phyloP scores from a whole-genome alignment of 345 rosid species.

The Corchorus capsularis region DNA sequence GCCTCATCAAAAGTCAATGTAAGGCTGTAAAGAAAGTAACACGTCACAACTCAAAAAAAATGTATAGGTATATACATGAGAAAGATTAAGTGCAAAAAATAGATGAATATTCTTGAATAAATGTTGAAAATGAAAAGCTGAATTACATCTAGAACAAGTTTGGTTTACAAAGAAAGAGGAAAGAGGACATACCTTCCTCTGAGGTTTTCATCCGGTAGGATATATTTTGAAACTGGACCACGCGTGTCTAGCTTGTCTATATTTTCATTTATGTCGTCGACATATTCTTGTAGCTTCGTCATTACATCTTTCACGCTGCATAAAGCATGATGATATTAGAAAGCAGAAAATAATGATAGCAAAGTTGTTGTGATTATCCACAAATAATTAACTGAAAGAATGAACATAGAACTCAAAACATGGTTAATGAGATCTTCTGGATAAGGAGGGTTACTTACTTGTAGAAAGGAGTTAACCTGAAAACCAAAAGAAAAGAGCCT shows the following conservation, averaged over 20 bases:
- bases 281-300: slow-evolving; percentile 73
- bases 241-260: slow-evolving; percentile 63
- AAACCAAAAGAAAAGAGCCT: slow-evolving; percentile 22
- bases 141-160: not conserved
- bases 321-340: slow-evolving; percentile 15
- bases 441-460: slow-evolving; percentile 55
- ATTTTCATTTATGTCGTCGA: slow-evolving; percentile 78
- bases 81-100: not conserved
- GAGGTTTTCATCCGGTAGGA: slow-evolving; percentile 73
- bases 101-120: slow-evolving; percentile 2
- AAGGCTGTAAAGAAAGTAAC: slow-evolving; percentile 50
- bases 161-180: not conserved
- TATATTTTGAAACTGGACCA: slow-evolving; percentile 91
- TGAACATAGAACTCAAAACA: not conserved
- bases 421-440: not conserved
- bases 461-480: slow-evolving; percentile 97
- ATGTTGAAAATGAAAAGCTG: not conserved
- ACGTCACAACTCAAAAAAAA: not conserved
- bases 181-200: slow-evolving; percentile 65
- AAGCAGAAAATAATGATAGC: slow-evolving; percentile 15
- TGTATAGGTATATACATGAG: not conserved
- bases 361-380: slow-evolving; percentile 7
- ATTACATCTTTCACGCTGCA: slow-evolving; percentile 71
- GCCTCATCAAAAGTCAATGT: slow-evolving; percentile 76
- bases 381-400: slow-evolving; percentile 7